phyloP scores from a whole-genome alignment of 345 rosid genomes.

The Geranium brycei region DNA sequence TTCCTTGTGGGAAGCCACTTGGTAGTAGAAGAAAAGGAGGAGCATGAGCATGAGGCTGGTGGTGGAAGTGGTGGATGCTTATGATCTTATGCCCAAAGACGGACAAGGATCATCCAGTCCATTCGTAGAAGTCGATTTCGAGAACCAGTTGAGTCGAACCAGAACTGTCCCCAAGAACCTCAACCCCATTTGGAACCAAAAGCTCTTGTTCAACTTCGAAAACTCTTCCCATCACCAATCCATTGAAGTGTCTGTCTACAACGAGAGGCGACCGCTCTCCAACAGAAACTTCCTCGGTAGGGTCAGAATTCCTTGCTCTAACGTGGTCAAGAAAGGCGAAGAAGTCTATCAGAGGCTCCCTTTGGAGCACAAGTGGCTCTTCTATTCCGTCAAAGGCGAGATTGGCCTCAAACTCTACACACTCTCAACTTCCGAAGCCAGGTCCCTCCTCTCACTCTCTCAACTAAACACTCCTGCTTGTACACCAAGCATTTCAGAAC shows the following conservation, averaged over 20 bases:
- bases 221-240: slow-evolving; percentile 14
- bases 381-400: slow-evolving; percentile 41
- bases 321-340: slow-evolving; percentile 33
- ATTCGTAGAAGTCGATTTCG: slow-evolving; percentile 24
- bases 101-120: slow-evolving; percentile 19
- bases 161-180: slow-evolving; percentile 34
- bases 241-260: slow-evolving; percentile 34
- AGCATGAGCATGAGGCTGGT: slow-evolving; percentile 14
- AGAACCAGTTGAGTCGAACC: slow-evolving; percentile 38
- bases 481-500: no score
- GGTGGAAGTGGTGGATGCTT: slow-evolving; percentile 15
- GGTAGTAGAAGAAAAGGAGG: slow-evolving; percentile 21
- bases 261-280: slow-evolving; percentile 31
- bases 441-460: slow-evolving; percentile 1
- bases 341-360: slow-evolving; percentile 37
- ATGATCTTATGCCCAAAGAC: slow-evolving; percentile 19
- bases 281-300: slow-evolving; percentile 37
- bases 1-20: slow-evolving; percentile 27
- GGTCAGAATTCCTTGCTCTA: slow-evolving; percentile 29
- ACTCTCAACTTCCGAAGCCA: slow-evolving; percentile 16
- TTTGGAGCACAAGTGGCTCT: slow-evolving; percentile 31
- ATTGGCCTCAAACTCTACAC: slow-evolving; percentile 36
- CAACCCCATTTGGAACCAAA: slow-evolving; percentile 45
- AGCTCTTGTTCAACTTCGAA: slow-evolving; percentile 32
- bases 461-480: no score